Evolutionary conservation across 768 basidiomycete genomes (phyloP).

Genomic region (Mycena indigotica): DNA sequence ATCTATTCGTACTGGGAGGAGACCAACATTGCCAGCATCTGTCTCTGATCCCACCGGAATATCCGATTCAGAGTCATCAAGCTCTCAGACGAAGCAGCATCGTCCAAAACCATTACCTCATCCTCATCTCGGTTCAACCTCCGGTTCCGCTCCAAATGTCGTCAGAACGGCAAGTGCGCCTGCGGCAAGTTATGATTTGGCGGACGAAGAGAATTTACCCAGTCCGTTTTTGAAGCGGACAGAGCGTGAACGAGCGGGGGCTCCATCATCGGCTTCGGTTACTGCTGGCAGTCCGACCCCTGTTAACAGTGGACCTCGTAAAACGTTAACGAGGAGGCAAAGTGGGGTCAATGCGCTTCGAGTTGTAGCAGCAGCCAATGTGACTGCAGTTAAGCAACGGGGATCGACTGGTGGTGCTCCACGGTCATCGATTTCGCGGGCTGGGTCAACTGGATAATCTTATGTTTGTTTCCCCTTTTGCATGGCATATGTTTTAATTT

Average conservation of each 20-base stretch:
- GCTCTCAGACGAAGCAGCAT: slow-evolving; percentile 9
- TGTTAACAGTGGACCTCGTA: not conserved
- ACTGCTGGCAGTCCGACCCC: not conserved
- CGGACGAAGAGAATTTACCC: slow-evolving; percentile 83
- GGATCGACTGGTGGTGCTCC: not conserved
- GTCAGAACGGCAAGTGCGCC: slow-evolving; percentile 28
- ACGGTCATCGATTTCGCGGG: not conserved
- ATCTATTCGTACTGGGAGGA: slow-evolving; percentile 48
- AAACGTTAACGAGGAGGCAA: slow-evolving; percentile 18
- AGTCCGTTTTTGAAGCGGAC: slow-evolving; percentile 76
- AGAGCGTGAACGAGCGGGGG: slow-evolving; percentile 39
- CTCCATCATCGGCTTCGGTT: not conserved
- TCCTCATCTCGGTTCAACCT: slow-evolving; percentile 40
- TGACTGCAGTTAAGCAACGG: slow-evolving; percentile 20
- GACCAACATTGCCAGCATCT: slow-evolving; percentile 38
- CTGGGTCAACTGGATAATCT: not conserved
- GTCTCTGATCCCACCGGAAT: slow-evolving; percentile 42
- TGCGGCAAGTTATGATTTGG: slow-evolving; percentile 60
- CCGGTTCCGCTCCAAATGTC: slow-evolving; percentile 13
- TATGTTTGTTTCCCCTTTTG: not conserved
- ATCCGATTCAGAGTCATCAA: slow-evolving; percentile 12
- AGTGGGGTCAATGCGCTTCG: slow-evolving; percentile 22
- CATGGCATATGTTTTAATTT: not conserved
- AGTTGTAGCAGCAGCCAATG: slow-evolving; percentile 22
- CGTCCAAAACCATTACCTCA: slow-evolving; percentile 46